Evolutionary conservation across 192 early-diverging fungal genomes (phyloP).

Genomic region (Rhizophagus sp.): DNA sequence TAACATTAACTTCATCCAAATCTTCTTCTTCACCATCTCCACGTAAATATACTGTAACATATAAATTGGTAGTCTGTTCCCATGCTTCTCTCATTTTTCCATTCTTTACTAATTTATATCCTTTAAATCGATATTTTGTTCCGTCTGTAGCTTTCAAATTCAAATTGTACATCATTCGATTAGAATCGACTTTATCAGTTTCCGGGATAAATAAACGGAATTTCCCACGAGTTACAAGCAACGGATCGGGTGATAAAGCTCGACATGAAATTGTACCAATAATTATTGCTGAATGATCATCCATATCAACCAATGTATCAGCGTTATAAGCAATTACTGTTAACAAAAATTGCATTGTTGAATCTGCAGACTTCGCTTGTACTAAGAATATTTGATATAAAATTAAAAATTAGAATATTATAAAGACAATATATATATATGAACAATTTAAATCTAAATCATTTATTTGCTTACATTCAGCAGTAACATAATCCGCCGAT

Average conservation of each 20-base stretch:
- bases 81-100: slow-evolving; percentile 38
- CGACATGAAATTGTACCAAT: slow-evolving; percentile 47
- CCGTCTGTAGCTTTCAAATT: slow-evolving; percentile 36
- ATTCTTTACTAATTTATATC: slow-evolving; percentile 40
- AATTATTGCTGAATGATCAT: slow-evolving; percentile 39
- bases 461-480: slow-evolving; percentile 31
- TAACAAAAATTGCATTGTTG: slow-evolving; percentile 40
- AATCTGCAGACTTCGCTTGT: slow-evolving; percentile 43
- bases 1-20: slow-evolving; percentile 27
- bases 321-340: slow-evolving; percentile 37
- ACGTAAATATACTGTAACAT: slow-evolving; percentile 40
- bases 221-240: slow-evolving; percentile 41
- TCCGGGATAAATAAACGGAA: slow-evolving; percentile 42
- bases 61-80: slow-evolving; percentile 40
- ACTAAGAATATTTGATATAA: not conserved
- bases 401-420: not conserved
- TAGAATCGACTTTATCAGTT: slow-evolving; percentile 36
- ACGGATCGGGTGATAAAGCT: slow-evolving; percentile 47
- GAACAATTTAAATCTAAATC: not conserved
- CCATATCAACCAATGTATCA: slow-evolving; percentile 34
- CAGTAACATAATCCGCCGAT: slow-evolving; percentile 39
- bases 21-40: not conserved
- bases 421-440: not conserved
- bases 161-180: slow-evolving; percentile 42
- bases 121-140: slow-evolving; percentile 43